Percentiles rank a stretch among this genome's conserved stretches.
Evolutionary conservation across 768 basidiomycete genomes (phyloP).

Genomic region (Lactarius hatsudake): DNA sequence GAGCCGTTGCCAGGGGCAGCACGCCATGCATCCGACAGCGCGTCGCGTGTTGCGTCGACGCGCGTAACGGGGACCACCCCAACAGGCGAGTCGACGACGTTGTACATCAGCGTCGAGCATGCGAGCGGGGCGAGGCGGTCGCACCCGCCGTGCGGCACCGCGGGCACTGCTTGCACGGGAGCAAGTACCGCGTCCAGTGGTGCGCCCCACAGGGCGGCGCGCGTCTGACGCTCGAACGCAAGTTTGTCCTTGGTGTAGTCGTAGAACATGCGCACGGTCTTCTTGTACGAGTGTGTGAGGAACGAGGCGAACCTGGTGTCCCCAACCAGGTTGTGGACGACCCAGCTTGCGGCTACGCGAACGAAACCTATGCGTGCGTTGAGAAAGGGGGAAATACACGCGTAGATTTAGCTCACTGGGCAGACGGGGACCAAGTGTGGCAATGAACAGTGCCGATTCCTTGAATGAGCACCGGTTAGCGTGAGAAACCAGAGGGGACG

Average conservation of each 20-base stretch:
- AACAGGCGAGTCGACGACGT: constrained; percentile 42
- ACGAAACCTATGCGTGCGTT: constrained; percentile 13
- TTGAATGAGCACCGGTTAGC: neutral
- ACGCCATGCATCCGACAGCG: constrained; percentile 58
- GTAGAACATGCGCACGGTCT: constrained; percentile 18
- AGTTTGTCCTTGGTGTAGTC: constrained; percentile 10
- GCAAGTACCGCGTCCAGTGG: constrained; percentile 32
- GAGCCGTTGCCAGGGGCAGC: constrained; percentile 53
- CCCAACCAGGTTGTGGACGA: constrained; percentile 8
- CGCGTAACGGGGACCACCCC: constrained; percentile 44
- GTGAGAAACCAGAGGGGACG: neutral
- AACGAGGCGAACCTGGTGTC: constrained; percentile 22
- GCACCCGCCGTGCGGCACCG: constrained; percentile 31
- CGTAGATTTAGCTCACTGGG: constrained; percentile 3
- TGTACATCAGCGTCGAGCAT: constrained; percentile 38
- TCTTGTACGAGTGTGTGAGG: constrained; percentile 8
- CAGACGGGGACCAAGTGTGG: constrained; percentile 21
- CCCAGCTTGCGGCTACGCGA: constrained; percentile 10
- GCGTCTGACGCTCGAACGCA: constrained; percentile 6
- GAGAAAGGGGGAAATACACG: neutral
- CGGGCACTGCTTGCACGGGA: constrained; percentile 39
- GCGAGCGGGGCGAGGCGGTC: constrained; percentile 28
- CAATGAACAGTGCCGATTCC: constrained; percentile 24
- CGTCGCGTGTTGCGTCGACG: constrained; percentile 38
- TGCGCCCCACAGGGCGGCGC: constrained; percentile 35